Evolutionary conservation across 441 rosid genomes (phyloP).

Genomic region (Theobroma grandiflorum): DNA sequence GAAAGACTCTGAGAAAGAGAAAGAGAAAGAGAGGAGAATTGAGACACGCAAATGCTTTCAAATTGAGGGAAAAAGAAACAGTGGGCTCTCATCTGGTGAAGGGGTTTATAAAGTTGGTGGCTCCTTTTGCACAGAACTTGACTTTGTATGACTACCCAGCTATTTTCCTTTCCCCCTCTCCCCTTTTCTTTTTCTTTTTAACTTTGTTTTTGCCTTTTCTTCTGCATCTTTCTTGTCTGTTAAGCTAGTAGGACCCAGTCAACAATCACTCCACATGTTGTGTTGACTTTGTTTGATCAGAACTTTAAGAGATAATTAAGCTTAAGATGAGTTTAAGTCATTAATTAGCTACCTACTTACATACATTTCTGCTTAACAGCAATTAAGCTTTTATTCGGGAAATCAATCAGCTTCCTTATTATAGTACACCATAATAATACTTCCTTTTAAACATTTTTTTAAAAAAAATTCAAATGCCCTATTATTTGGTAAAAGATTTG

Average conservation of each 20-base stretch:
- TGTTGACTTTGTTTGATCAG: slow-evolving; percentile 15
- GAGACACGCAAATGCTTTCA: slow-evolving; percentile 30
- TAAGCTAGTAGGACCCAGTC: slow-evolving; percentile 36
- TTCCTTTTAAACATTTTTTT: too few relatives aligned
- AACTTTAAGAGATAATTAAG: background rate
- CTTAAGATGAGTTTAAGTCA: background rate
- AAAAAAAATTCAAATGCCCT: too few relatives aligned
- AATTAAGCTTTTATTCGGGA: background rate
- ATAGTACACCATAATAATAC: too few relatives aligned
- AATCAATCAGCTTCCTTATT: background rate
- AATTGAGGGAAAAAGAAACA: background rate
- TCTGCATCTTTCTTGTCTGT: slow-evolving; percentile 20
- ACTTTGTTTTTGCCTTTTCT: background rate
- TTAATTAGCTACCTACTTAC: background rate
- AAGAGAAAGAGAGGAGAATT: slow-evolving; percentile 6
- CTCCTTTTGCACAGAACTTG: slow-evolving; percentile 5
- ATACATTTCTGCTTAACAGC: background rate
- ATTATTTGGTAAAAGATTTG: too few relatives aligned
- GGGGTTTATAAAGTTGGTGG: slow-evolving; percentile 29
- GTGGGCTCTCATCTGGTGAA: slow-evolving; percentile 19
- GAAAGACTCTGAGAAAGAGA: background rate
- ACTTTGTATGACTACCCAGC: slow-evolving; percentile 17
- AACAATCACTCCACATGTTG: slow-evolving; percentile 26
- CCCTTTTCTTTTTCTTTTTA: too few relatives aligned
- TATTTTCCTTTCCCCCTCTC: background rate